Conservation (phyloP, 306 rosid species). For the Fragaria nilgerrensis region DNA sequence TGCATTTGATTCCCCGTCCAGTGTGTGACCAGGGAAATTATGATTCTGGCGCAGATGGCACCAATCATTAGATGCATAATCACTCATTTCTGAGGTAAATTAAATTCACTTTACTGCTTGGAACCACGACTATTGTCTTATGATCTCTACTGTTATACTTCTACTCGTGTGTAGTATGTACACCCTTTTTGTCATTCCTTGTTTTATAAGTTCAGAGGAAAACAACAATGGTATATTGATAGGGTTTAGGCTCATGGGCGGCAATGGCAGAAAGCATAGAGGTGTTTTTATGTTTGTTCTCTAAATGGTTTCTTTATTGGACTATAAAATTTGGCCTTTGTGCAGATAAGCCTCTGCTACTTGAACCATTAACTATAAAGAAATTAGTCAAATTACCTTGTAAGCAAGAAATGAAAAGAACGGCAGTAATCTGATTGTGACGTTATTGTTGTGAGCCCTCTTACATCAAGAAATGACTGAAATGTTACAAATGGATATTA, state of each 20-base stretch:
- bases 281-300: not conserved
- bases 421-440: not conserved
- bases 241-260: not conserved
- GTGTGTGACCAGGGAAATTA: not conserved
- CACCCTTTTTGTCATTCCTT: not conserved
- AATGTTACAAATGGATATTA: not conserved
- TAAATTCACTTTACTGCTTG: not conserved
- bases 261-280: not conserved
- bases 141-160: not conserved
- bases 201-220: not conserved
- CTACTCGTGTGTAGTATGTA: not conserved
- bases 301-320: not conserved
- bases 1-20: constrained; percentile 3
- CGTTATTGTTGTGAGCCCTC: not conserved
- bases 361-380: not conserved
- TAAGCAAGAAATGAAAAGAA: not conserved
- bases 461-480: not conserved
- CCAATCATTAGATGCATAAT: not conserved
- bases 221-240: not conserved
- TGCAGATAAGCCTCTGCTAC: not conserved
- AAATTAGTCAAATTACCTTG: not conserved
- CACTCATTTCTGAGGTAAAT: not conserved
- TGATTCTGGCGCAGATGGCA: not conserved
- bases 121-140: not conserved
- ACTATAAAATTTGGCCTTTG: not conserved